Conservation (phyloP, 108 stramenopile species). For the Epipyxis sp. region DNA sequence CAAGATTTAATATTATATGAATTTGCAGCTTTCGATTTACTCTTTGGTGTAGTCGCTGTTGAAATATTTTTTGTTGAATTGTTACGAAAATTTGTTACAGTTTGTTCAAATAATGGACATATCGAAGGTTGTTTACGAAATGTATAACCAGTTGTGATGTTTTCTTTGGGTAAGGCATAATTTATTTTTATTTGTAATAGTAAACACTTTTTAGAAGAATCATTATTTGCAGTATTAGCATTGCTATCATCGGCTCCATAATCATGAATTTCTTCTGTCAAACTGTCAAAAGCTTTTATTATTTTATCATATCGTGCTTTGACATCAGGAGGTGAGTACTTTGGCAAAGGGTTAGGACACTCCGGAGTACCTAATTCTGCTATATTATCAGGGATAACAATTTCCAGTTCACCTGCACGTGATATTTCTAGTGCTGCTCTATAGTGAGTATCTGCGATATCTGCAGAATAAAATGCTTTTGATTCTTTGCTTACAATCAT, state of each 20-base stretch:
- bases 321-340: not conserved
- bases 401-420: slow-evolving; percentile 23
- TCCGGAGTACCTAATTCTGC: not conserved
- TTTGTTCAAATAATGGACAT: too few relatives aligned
- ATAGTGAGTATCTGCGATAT: slow-evolving; percentile 28
- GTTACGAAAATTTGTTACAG: too few relatives aligned
- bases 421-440: slow-evolving; percentile 25
- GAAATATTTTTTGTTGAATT: too few relatives aligned
- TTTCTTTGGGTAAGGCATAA: too few relatives aligned
- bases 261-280: not conserved
- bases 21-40: too few relatives aligned
- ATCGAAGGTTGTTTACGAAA: not conserved
- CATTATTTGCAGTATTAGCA: too few relatives aligned
- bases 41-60: too few relatives aligned
- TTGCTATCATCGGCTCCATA: not conserved
- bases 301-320: slow-evolving; percentile 8
- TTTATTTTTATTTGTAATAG: too few relatives aligned
- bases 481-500: not conserved
- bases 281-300: not conserved
- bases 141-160: not conserved
- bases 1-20: too few relatives aligned
- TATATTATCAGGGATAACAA: slow-evolving; percentile 6
- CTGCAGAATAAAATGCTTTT: not conserved
- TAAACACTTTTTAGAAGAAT: too few relatives aligned
- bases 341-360: not conserved